Evolutionary conservation across 768 basidiomycete genomes (phyloP), one percentile per base, ranked within the genome.

Genomic region (Crucibulum laeve): DNA sequence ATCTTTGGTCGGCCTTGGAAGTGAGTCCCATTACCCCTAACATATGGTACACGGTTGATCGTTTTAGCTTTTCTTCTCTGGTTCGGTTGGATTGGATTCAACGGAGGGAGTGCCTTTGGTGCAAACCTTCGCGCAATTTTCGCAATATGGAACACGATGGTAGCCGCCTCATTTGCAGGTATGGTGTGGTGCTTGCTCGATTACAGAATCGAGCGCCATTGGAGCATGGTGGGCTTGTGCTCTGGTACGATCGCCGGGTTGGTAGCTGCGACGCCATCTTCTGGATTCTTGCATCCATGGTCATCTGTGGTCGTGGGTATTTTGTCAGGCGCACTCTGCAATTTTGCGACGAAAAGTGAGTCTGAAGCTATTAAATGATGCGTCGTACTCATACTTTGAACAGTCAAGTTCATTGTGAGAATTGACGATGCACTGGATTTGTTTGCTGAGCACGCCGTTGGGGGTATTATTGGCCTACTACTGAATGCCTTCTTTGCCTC

Each of bases 341-440:
- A 94, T 62, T 87, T 87, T 63, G 87, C 84, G 21, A 93, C 91
- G 14, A 87, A 89, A 62, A 49, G 89, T 82, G 62, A 57, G 80
- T 46, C 34, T 13, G 15, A 21, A 7, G n/a, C 6, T 17, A 30
- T 24, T 17, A 14, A 3, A 14, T 14, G 14, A 49, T 44, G 25
- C 52, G 41, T n/a, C n/a, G n/a, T n/a, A n/a, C 34, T 19, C 17
- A 44, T 32, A 30, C 18, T 56, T 41, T 47, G 23, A 15, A 1
- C 50, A 88, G 85, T 85, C 18, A 88, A 89, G 63, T 75, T 76
- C 50, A 55, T 86, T 25, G 47, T 92, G 42, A 64, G 69, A 14
- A 77, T 92, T 43, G 93, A 96, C 58, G 93, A 95, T 56, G 82
- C 91, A 0, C 82, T 96, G 39, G 93, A 97, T 73, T 76, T 93